Base-by-base conservation (phyloP, 768 basidiomycete genomes). In the Russula sp. region DNA sequence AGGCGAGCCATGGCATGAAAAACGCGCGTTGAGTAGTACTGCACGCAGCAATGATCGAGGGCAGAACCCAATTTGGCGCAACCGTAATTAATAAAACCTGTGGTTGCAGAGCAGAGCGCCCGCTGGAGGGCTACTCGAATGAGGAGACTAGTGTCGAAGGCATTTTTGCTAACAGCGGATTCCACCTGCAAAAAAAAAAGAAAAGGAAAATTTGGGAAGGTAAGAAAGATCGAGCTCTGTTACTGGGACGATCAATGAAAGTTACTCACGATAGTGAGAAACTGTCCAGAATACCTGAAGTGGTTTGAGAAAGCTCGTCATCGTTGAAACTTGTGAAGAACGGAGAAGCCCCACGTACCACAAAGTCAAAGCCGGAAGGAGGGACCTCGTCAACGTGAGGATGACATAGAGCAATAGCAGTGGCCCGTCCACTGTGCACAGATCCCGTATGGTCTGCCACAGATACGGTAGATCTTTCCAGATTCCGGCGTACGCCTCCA, bases 1-100 rank as follows among this genome's bases (percentile, higher is more conserved):
- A 92, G 79, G 10, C 89, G 81, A 34, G 81, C 82, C 70, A 86
- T 79, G 11, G 86, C 83, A 20, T 76, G 76, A 70, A 89, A 90
- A 58, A 82, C 81, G 64, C 84, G 85, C 11, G 80, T 70, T 1
- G 85, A 77, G 69, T 86, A 90, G 70, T 80, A 79, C 60, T 75
- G 79, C 66, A 82, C 83, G 67, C 89, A 83, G 36, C 81, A 77
- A 18, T 70, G 70, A 65, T 84, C 82, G 59, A 90, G 78, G 0
- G 82, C 84, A 66, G 25, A 86, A 29, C 25, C 25, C 25, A 29
- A 29, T 3, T 29, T 29, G 25, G 25, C 1, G 3, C 3, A 3
- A 29, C 25, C 25, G 25, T 29, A 29, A 29, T 3, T 29, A 29
- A 29, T 29, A 3, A 29, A 29, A 29, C 25, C 25, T 2, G 70